Conservation (phyloP, 1,284 basidiomycete species). For the Jaminaea rosea region DNA sequence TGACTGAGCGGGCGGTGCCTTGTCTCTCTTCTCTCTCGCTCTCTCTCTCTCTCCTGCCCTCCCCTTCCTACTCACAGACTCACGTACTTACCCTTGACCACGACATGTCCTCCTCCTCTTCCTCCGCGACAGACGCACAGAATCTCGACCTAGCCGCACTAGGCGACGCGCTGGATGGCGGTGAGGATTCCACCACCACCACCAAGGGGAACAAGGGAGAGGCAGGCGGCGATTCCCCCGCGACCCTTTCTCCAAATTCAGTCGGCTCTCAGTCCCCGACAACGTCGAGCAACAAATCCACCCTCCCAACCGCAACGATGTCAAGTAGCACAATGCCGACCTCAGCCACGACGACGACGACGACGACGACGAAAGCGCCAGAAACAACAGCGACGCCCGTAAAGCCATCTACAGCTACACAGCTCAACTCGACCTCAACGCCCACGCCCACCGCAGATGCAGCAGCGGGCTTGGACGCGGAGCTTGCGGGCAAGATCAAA, state of each 20-base stretch:
- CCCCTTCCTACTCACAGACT: no score
- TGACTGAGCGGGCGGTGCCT: no score
- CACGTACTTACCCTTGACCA: no score
- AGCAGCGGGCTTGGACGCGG: neutral
- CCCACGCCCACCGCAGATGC: neutral
- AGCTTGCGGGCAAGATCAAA: constrained; percentile 14
- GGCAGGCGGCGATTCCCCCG: neutral
- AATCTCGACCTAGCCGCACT: neutral
- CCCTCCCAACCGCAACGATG: neutral
- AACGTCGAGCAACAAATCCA: no score
- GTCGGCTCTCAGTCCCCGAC: neutral
- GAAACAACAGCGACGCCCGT: neutral
- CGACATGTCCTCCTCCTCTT: no score
- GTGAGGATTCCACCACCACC: neutral
- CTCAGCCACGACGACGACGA: neutral
- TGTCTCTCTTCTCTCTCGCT: no score
- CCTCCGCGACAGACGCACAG: no score
- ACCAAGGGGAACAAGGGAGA: no score
- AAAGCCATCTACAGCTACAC: neutral
- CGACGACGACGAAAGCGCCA: neutral
- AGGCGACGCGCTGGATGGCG: neutral
- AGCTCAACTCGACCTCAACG: neutral
- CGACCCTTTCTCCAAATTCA: neutral
- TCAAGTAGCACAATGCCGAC: no score
- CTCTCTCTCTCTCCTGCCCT: no score